Base-by-base conservation (phyloP, 2,329 filamentous ascomycete genomes). In the Colletotrichum musicola region DNA sequence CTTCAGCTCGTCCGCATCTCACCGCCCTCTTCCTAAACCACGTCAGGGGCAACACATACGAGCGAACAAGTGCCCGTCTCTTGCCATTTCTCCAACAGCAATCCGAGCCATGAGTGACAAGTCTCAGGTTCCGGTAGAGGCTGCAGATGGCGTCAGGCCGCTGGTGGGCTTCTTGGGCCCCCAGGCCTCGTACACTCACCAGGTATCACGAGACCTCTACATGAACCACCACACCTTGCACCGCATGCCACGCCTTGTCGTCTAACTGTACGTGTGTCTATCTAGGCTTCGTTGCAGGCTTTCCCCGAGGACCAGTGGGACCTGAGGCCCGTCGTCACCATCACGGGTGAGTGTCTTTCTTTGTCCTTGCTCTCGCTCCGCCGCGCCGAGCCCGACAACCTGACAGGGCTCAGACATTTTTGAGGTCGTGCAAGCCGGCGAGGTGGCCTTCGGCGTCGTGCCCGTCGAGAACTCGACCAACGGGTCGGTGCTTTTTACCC, bases 391-490 rank as follows among this genome's bases (percentile, higher is more conserved):
- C 9, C n/a, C 30, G 38, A 14, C 40, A 30, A 30, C 16, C 57
- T 67, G 57, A 67, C 63, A 25, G 22, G 27, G 25, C 55, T 13
- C 72, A 91, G 93, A 96, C 76, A 90, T 97, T 74, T 97, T 98
- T 79, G 85, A 90, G 58, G 86, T 90, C 16, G 92, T 97, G 6
- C 93, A 97, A 75, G 84, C 85, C 44, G 86, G 88, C 66, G 77
- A 82, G 51, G 89, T 88, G 0, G 81, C 86, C 60, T 90, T 90
- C 64, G 96, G 95, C 73, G 92, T 98, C 38, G 92, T 98, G 1
- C 96, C 96, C 6, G 95, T 97, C 80, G 95, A 98, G 78, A 99
- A 99, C 83, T 97, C 93, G 47, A 95, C 93, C 77, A 97, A 98
- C 80, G 96, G 96, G 75, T 91, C 92, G 62, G 96, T 99, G 57